A percentile compares a stretch with the other conserved stretches of the same genome.
phyloP scores from a whole-genome alignment of 2,329 filamentous ascomycete species.

The Tolypocladium nubicola region DNA sequence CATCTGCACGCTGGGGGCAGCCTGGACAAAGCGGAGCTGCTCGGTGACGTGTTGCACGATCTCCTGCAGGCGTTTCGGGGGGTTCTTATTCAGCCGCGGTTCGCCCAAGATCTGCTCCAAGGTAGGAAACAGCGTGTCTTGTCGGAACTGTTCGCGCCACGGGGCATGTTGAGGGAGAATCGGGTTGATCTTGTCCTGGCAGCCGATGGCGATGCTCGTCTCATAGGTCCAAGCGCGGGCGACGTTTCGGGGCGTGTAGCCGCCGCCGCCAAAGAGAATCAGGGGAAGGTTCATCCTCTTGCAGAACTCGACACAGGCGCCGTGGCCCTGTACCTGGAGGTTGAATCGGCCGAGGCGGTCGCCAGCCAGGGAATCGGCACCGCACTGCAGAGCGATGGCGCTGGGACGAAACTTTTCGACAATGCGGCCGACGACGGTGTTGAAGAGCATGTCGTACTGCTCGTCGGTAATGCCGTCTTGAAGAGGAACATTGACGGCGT shows the following conservation, averaged over 20 bases:
- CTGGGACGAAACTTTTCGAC: constrained; percentile 77
- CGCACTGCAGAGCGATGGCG: constrained; percentile 90
- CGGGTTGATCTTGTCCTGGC: constrained; percentile 57
- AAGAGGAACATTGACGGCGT: constrained; percentile 82
- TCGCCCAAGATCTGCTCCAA: constrained; percentile 63
- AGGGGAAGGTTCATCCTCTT: constrained; percentile 73
- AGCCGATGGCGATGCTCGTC: constrained; percentile 78
- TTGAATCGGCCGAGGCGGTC: constrained; percentile 94
- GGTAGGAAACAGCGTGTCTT: constrained; percentile 79
- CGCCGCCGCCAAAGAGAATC: constrained; percentile 85
- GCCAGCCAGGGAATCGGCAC: constrained; percentile 86
- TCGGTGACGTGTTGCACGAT: constrained; percentile 72
- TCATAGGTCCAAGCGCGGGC: constrained; percentile 96
- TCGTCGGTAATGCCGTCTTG: constrained; percentile 86
- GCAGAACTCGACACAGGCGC: constrained; percentile 80
- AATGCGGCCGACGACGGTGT: constrained; percentile 66
- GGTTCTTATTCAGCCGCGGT: constrained; percentile 66
- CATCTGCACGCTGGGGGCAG: constrained; percentile 81
- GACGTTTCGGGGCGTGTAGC: constrained; percentile 94
- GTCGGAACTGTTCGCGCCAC: constrained; percentile 80
- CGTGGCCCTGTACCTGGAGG: constrained; percentile 89
- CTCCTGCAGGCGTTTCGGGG: constrained; percentile 61
- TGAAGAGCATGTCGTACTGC: constrained; percentile 79
- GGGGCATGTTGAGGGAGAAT: constrained; percentile 71
- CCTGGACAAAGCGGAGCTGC: constrained; percentile 75